phyloP scores from a whole-genome alignment of 352 stramenopile species.

The Phytophthora pseudosyringae region DNA sequence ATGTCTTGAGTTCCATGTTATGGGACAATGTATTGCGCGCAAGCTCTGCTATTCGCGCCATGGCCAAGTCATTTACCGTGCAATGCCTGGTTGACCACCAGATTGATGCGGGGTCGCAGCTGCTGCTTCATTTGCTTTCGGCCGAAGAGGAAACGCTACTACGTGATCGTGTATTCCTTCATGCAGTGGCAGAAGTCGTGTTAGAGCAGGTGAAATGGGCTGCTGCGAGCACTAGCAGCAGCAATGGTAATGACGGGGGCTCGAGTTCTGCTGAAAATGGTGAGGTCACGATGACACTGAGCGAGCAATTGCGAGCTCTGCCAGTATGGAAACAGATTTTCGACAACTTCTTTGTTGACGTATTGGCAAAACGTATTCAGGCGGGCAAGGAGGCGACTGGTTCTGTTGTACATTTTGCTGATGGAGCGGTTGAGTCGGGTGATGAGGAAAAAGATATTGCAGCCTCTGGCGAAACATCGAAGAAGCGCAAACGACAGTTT shows the following conservation, averaged over 20 bases:
- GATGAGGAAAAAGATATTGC: conserved; percentile 30
- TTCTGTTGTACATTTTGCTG: conserved; percentile 41
- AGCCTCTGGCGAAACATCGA: conserved; percentile 20
- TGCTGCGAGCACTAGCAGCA: conserved; percentile 36
- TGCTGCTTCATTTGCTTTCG: conserved; percentile 63
- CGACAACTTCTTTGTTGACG: conserved; percentile 65
- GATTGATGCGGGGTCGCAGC: conserved; percentile 51
- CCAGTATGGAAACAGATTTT: conserved; percentile 67
- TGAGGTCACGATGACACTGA: conserved; percentile 37
- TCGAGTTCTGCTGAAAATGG: conserved; percentile 44
- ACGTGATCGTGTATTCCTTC: conserved; percentile 76
- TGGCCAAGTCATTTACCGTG: conserved; percentile 72
- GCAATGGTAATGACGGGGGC: conserved; percentile 14
- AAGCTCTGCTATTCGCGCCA: conserved; percentile 72
- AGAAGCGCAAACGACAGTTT: conserved; percentile 39
- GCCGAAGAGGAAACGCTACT: conserved; percentile 74
- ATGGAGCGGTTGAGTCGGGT: conserved; percentile 32
- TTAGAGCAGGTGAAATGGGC: conserved; percentile 55
- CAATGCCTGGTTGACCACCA: conserved; percentile 75
- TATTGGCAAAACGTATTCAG: conserved; percentile 44
- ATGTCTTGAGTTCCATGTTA: conserved; percentile 51
- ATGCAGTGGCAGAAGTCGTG: conserved; percentile 68
- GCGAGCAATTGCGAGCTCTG: conserved; percentile 53
- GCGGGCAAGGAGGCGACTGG: conserved; percentile 35
- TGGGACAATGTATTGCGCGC: conserved; percentile 78